Evolutionary conservation across 345 rosid species (phyloP), one percentile per base, ranked within the genome.

Genomic region (Rhodamnia rubescens): DNA sequence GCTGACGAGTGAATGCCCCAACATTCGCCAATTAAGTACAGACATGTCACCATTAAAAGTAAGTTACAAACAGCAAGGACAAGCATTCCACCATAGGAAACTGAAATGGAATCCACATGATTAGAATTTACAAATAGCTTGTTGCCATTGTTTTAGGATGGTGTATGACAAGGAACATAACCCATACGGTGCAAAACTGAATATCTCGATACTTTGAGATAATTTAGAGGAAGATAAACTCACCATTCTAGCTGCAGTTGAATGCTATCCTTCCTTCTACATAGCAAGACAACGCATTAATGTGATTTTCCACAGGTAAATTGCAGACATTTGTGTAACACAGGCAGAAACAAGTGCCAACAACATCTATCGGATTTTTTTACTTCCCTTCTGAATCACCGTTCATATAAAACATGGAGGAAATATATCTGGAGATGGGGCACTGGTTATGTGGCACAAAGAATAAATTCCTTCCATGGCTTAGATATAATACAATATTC

Each of bases 161-260:
- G 47, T 69, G 78, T 69, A 18, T 36, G 78, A 36, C 78, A 36
- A 69, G 24, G 78, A 69, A 36, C 78, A 69, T 32, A 36, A 36
- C 26, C 78, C 78, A 69, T 36, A 18, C 1, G 78, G 47, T 36
- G 14, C 24, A 36, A 69, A 84, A 32, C 52, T 47, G 54, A 53
- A 18, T 21, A 75, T 20, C 54, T 53, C 21, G 2, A 69, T 82
- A 82, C 81, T 51, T 64, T 85, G 53, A 53, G 82, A 87, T 58
- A 53, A 57, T 52, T 61, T 42, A 82, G 36, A 54, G 55, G 74
- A 83, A 59, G 85, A 75, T 49, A 86, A 52, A 83, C 97, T 94
- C 91, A 96, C 99, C 92, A 85, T 87, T 96, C 99, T 32, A 96
- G 94, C 89, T 95, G 99, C 90, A 90, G 91, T 87, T 92, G 96